Conservation (phyloP, 345 rosid species). For the Euphorbia peplus region DNA sequence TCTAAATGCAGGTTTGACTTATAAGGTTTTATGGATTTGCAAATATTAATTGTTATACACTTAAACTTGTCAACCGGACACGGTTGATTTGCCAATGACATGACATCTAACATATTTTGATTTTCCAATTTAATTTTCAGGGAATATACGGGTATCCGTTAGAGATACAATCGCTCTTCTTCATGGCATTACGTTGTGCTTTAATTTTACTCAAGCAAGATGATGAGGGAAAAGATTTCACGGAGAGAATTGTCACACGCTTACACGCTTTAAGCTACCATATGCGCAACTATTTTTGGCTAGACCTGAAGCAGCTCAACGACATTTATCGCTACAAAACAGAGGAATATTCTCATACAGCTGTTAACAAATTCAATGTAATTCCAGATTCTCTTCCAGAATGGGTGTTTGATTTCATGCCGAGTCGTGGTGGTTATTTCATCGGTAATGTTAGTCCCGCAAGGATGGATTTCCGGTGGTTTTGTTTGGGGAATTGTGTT, state of each 20-base stretch:
- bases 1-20: too few relatives aligned
- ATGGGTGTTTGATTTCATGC: slow-evolving; percentile 94
- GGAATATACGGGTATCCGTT: slow-evolving; percentile 97
- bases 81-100: too few relatives aligned
- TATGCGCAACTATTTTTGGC: slow-evolving; percentile 88
- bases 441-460: slow-evolving; percentile 95
- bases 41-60: too few relatives aligned
- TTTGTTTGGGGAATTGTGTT: slow-evolving; percentile 84
- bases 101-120: too few relatives aligned
- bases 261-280: slow-evolving; percentile 91
- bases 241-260: slow-evolving; percentile 80
- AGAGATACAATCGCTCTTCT: slow-evolving; percentile 93
- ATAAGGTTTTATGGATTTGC: too few relatives aligned
- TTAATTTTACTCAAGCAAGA: slow-evolving; percentile 77
- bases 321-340: slow-evolving; percentile 92
- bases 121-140: slow-evolving; percentile 35
- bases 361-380: slow-evolving; percentile 91
- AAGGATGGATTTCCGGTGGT: slow-evolving; percentile 96
- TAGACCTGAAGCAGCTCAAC: slow-evolving; percentile 88
- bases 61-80: too few relatives aligned
- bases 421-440: slow-evolving; percentile 76
- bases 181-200: slow-evolving; percentile 93
- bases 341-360: slow-evolving; percentile 96
- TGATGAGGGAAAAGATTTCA: slow-evolving; percentile 80
- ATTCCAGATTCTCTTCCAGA: slow-evolving; percentile 97